Evolutionary conservation across 805 yeast genomes (phyloP), one percentile per base, ranked within the genome.

Genomic region (Suhomyces kilbournensis): DNA sequence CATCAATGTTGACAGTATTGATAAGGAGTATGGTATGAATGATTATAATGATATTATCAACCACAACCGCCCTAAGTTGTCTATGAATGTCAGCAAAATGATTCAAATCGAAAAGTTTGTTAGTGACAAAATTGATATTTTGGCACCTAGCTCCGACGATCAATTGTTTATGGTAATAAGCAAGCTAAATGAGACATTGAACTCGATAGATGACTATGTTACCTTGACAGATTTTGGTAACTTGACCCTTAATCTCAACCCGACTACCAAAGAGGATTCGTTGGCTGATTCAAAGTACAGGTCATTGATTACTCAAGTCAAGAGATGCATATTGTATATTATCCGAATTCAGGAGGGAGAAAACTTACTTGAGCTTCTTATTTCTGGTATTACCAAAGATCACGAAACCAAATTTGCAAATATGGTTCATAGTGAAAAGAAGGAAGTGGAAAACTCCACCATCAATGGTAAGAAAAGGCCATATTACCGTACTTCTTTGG

Each of bases 281-380:
- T 59, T 77, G 19, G 74, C 74, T 5, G 89, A 86, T 49, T 79
- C 84, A 1, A 85, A 83, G 61, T 68, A 78, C 38, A 80, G 79
- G 49, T 72, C 86, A 5, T 69, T 89, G 28, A 73, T 86, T 60
- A 79, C 90, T 49, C 91, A 90, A 62, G 90, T 88, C 0, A 93
- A 93, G 66, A 75, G 96, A 56, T 86, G 91, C 58, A 71, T 92
- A n/a, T 70, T 87, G 14, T 90, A 90, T 63, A 83, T 93, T 61
- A 82, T 92, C 56, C 84, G 91, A 57, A 88, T 94, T 5, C 97
- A 94, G 72, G 80, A 81, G 12, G 84, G 84, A 23, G 74, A 79
- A 1, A 85, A 83, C 56, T 75, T 93, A 45, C 78, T 86, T 50
- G 93, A 88, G 48, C 69, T 90, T 50, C 67, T 90, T 48, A 76